Conservation (phyloP, 805 yeast species). For the Starmerella apicola region DNA sequence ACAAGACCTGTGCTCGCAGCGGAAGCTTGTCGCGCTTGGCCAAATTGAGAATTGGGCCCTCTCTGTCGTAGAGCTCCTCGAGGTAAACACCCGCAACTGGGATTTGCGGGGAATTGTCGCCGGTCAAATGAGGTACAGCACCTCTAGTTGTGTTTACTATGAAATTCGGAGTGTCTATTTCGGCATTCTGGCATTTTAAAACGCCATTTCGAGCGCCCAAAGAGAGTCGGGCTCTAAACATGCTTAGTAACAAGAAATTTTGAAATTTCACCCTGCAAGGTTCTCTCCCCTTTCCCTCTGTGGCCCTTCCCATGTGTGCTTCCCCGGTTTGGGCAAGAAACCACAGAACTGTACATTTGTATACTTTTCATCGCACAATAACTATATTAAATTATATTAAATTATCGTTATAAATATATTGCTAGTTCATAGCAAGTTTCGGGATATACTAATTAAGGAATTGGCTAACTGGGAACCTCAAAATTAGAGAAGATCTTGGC, state of each 20-base stretch:
- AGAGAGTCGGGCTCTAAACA: constrained; percentile 2
- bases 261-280: too few species aligned
- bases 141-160: constrained; percentile 31
- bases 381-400: too few species aligned
- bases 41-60: constrained; percentile 18
- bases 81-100: constrained; percentile 25
- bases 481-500: constrained; percentile 85
- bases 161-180: constrained; percentile 25
- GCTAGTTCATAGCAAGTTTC: not conserved
- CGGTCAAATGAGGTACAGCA: constrained; percentile 33
- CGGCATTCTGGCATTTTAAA: constrained; percentile 14
- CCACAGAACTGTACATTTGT: too few species aligned
- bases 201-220: constrained; percentile 23
- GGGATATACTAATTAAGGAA: too few species aligned
- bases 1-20: constrained; percentile 20
- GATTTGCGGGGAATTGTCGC: constrained; percentile 26
- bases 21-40: constrained; percentile 22
- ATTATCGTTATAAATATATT: too few species aligned
- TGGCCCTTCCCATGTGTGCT: too few species aligned
- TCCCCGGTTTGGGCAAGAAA: too few species aligned
- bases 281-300: too few species aligned
- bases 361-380: too few species aligned
- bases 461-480: too few species aligned
- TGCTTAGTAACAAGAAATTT: too few species aligned
- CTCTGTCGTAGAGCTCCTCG: constrained; percentile 30